Conservation (phyloP, 2,329 filamentous ascomycete genomes). For the Coniochaeta sp. region DNA sequence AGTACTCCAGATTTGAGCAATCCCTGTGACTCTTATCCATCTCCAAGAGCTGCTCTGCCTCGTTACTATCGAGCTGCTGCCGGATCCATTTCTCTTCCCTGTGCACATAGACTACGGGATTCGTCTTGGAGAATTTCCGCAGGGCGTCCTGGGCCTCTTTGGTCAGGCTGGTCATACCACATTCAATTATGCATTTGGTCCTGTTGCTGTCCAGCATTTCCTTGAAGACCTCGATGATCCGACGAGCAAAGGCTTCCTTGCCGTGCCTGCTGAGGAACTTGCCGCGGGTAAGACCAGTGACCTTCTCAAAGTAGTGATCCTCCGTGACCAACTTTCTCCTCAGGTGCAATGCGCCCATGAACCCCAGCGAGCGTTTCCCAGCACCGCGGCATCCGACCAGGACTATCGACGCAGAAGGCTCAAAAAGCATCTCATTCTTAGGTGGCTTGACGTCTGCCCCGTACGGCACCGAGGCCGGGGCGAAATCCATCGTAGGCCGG, state of each 20-base stretch:
- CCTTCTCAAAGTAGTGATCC: conserved; percentile 59
- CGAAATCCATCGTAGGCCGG: neutral
- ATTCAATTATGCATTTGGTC: conserved; percentile 60
- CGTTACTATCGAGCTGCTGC: conserved; percentile 43
- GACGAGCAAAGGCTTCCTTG: conserved; percentile 50
- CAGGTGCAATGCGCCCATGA: conserved; percentile 63
- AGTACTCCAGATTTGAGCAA: conserved; percentile 66
- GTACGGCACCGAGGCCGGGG: neutral
- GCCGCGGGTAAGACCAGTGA: conserved; percentile 51
- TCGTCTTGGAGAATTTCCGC: conserved; percentile 50
- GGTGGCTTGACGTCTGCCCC: conserved; percentile 16
- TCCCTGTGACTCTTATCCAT: conserved; percentile 48
- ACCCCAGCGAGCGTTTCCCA: conserved; percentile 64
- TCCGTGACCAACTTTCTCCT: conserved; percentile 60
- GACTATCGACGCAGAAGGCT: conserved; percentile 58
- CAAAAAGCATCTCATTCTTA: conserved; percentile 37
- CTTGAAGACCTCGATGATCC: conserved; percentile 54
- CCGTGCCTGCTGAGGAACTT: conserved; percentile 55
- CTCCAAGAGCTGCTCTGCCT: conserved; percentile 48
- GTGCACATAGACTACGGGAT: conserved; percentile 64
- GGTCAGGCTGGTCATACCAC: conserved; percentile 57
- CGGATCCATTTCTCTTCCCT: conserved; percentile 57
- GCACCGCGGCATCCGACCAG: conserved; percentile 64
- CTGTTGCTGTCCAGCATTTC: conserved; percentile 52
- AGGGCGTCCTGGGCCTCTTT: conserved; percentile 51